Evolutionary conservation across 1,284 basidiomycete genomes (phyloP).

Genomic region (Trametes sp.): DNA sequence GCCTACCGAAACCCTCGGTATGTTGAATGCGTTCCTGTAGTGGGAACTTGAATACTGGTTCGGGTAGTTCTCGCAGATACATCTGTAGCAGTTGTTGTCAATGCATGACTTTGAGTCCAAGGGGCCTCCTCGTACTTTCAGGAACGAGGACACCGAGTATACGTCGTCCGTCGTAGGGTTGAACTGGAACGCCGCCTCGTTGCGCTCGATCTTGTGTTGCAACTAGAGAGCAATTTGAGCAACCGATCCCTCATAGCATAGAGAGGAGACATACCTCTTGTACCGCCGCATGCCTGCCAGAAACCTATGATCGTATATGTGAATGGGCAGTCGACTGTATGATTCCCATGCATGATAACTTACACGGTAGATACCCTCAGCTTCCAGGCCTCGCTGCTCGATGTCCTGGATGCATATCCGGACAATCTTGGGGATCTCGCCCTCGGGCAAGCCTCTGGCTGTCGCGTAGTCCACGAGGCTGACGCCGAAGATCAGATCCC

Average conservation of each 20-base stretch:
- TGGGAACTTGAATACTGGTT: conserved; percentile 90
- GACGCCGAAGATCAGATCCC: conserved; percentile 92
- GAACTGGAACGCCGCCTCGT: conserved; percentile 89
- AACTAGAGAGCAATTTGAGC: conserved; percentile 53
- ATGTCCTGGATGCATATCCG: conserved; percentile 87
- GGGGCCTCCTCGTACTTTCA: conserved; percentile 69
- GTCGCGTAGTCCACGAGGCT: conserved; percentile 93
- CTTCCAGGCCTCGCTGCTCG: conserved; percentile 80
- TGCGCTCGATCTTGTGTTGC: conserved; percentile 88
- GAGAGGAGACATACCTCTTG: conserved; percentile 69
- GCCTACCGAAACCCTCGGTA: conserved; percentile 75
- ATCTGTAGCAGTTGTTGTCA: conserved; percentile 51
- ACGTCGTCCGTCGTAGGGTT: conserved; percentile 82
- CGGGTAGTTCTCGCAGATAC: conserved; percentile 91
- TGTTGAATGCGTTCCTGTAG: conserved; percentile 87
- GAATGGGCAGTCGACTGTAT: neutral
- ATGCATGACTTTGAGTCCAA: neutral
- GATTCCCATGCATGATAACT: conserved; percentile 31
- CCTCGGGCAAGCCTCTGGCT: conserved; percentile 76
- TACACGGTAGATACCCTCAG: conserved; percentile 88
- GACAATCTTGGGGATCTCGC: conserved; percentile 85
- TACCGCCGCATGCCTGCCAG: conserved; percentile 86
- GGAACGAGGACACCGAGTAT: conserved; percentile 87
- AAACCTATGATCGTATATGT: conserved; percentile 56
- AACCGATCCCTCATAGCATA: neutral